Evolutionary conservation across 2,329 filamentous ascomycete species (phyloP).

Genomic region (Paraphoma chrysanthemicola): DNA sequence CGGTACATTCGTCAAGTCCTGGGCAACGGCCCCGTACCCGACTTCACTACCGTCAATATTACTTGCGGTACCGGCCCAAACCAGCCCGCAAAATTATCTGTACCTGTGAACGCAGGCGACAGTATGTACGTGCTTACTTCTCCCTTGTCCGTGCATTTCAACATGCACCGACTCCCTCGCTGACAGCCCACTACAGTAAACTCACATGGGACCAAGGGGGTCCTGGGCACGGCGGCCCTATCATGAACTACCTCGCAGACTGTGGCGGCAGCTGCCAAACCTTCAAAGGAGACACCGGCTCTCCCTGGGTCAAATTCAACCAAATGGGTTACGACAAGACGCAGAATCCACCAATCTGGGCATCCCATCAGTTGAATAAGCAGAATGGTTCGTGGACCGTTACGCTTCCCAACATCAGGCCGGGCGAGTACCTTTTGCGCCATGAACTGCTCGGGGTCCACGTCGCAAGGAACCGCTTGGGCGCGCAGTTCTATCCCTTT

Average conservation of each 20-base stretch:
- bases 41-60: conserved; percentile 23
- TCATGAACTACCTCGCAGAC: conserved; percentile 48
- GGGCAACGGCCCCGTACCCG: conserved; percentile 23
- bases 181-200: conserved; percentile 18
- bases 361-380: conserved; percentile 43
- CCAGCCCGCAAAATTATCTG: conserved; percentile 22
- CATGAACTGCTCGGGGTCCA: conserved; percentile 29
- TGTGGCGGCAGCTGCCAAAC: conserved; percentile 39
- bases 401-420: conserved; percentile 36
- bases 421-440: conserved; percentile 36
- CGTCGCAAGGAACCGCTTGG: conserved; percentile 21
- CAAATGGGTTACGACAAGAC: conserved; percentile 42
- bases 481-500: conserved; percentile 25
- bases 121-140: conserved; percentile 21
- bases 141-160: neutral
- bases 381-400: conserved; percentile 45
- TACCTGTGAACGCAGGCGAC: conserved; percentile 29
- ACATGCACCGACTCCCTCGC: neutral
- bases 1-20: conserved; percentile 22
- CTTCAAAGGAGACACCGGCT: conserved; percentile 44
- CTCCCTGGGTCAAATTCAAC: conserved; percentile 50
- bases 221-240: conserved; percentile 43
- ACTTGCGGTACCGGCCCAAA: conserved; percentile 34
- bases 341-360: conserved; percentile 39
- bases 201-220: conserved; percentile 44